These are phyloP conservation scores for Talaromyces funiculosus DNA, from an alignment of 2,329 filamentous ascomycete genomes.

Conservation along the genomic window DNA sequence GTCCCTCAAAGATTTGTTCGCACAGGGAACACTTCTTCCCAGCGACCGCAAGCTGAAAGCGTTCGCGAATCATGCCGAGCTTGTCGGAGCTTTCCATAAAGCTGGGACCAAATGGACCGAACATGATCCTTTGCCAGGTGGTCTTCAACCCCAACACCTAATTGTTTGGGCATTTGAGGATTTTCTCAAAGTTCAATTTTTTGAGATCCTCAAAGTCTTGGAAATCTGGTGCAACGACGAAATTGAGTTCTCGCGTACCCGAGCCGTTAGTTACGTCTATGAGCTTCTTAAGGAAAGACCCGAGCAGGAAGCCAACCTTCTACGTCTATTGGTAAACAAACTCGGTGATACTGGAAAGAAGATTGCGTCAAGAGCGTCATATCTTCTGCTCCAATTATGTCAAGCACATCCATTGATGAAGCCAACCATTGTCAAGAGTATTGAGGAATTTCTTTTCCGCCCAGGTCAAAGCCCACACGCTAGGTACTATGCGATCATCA, in stretches of 20 bases:
- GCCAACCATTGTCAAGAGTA: conserved; percentile 70
- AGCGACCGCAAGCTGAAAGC: conserved; percentile 71
- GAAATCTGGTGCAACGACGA: conserved; percentile 94
- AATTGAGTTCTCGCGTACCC: conserved; percentile 83
- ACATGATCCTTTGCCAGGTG: conserved; percentile 66
- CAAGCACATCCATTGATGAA: conserved; percentile 93
- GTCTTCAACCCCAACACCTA: conserved; percentile 69
- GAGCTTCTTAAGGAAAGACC: conserved; percentile 91
- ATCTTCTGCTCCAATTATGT: conserved; percentile 86
- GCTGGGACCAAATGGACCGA: conserved; percentile 58
- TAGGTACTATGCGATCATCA: conserved; percentile 94
- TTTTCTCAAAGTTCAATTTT: conserved; percentile 90
- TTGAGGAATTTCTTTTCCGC: conserved; percentile 85
- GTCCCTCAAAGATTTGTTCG: conserved; percentile 89
- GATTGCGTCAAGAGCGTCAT: conserved; percentile 88
- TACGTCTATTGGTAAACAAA: conserved; percentile 91
- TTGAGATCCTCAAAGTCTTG: conserved; percentile 83
- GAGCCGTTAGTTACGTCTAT: conserved; percentile 85
- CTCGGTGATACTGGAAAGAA: conserved; percentile 93
- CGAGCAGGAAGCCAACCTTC: conserved; percentile 90
- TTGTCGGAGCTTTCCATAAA: conserved; percentile 66
- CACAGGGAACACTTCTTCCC: conserved; percentile 79
- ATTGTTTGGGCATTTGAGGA: conserved; percentile 90
- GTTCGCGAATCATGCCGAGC: conserved; percentile 72
- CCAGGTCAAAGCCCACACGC: conserved; percentile 82